Base-by-base conservation (phyloP, 768 basidiomycete genomes). In the Lentinula guzmanii region DNA sequence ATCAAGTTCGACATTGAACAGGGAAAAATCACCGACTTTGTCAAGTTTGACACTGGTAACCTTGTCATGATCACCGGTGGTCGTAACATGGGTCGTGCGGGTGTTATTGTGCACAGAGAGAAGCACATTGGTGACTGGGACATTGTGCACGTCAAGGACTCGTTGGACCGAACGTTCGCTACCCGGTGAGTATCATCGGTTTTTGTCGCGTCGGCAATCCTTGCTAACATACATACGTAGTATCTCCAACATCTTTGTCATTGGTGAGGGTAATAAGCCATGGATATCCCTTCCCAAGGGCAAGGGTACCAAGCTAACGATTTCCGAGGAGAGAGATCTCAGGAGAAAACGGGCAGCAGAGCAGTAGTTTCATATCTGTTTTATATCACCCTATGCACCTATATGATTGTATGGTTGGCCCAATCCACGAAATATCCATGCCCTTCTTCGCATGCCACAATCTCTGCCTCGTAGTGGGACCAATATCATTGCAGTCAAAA, bases 71-170 rank as follows among this genome's bases (percentile, higher is more conserved):
- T 97, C 79, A 99, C 97, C 64, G 97, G 97, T 72, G 97, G 97
- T 65, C 94, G 96, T 75, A 99, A 98, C 89, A 98, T 98, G 94
- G 97, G 97, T 67, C 87, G 97, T 79, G 91, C 88, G 61, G 97
- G 97, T 80, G 86, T 94, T 65, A 97, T 99, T 70, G 87, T 93
- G 57, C 93, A 96, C 80, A 86, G 91, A 67, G 97, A 98, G 84
- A 94, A 94, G 81, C 97, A 98, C 76, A 79, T 93, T 67, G 97
- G 97, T 75, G 96, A 95, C 65, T 98, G 95, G 78, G 97, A 99
- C 79, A 98, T 99, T 63, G 93, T 98, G 62, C 96, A 98, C 72
- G 92, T 98, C 70, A 95, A 91, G 79, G 97, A 98, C 73, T 89
- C 91, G 53, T 80, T 96, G 65, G 96, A 97, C 74, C 83, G 93